Percentiles rank a stretch among this genome's conserved stretches.
Evolutionary conservation across 2,329 filamentous ascomycete genomes (phyloP).

Genomic region (Fusarium sp.): DNA sequence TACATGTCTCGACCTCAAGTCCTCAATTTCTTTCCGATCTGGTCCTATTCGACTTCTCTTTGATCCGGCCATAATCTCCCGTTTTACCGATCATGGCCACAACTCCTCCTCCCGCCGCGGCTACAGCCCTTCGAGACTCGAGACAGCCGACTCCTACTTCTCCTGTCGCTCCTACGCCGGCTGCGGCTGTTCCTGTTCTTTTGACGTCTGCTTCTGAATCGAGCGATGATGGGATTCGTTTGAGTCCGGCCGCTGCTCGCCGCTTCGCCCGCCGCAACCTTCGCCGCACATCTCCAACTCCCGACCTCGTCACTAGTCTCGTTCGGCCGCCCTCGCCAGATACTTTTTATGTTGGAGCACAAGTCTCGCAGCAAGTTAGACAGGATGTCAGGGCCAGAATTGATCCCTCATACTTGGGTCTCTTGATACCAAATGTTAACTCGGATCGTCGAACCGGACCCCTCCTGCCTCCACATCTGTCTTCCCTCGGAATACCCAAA

Average conservation of each 20-base stretch:
- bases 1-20: constrained; percentile 23
- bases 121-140: constrained; percentile 5
- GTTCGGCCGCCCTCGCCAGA: constrained; percentile 52
- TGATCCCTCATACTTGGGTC: constrained; percentile 21
- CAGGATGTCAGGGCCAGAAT: constrained; percentile 29
- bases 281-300: constrained; percentile 48
- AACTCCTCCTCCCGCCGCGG: constrained; percentile 29
- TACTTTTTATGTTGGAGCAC: constrained; percentile 45
- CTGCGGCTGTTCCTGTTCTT: constrained; percentile 5
- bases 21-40: constrained; percentile 8
- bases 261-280: constrained; percentile 50
- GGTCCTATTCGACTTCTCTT: constrained; percentile 7
- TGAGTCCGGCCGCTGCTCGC: constrained; percentile 49
- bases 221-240: constrained; percentile 48
- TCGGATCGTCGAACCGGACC: constrained; percentile 48
- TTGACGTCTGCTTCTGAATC: constrained; percentile 46
- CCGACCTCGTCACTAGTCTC: constrained; percentile 53
- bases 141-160: constrained; percentile 25
- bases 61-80: background rate
- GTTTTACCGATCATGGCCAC: constrained; percentile 31
- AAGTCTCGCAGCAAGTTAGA: constrained; percentile 37
- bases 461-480: constrained; percentile 48
- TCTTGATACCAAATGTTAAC: constrained; percentile 35
- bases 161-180: constrained; percentile 2
- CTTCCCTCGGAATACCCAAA: constrained; percentile 51